Conservation (phyloP, 208 protist genomes). For the Leishmania martiniquensis region DNA sequence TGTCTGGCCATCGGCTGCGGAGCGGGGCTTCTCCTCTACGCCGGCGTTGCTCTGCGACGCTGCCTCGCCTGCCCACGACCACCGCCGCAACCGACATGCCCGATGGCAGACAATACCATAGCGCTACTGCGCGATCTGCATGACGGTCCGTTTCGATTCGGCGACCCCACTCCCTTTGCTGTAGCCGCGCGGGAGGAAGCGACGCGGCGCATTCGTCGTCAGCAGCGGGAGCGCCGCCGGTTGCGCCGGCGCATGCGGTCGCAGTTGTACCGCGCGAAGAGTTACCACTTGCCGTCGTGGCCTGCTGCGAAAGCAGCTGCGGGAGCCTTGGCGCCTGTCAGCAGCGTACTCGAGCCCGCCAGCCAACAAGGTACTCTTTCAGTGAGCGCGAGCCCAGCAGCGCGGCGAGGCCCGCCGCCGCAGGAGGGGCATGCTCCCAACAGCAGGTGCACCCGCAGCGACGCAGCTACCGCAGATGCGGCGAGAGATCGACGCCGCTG, state of each 20-base stretch:
- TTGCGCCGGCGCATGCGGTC: constrained; percentile 26
- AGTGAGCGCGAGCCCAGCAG: neutral
- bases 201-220: constrained; percentile 26
- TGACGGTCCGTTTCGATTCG: constrained; percentile 55
- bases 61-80: constrained; percentile 4
- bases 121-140: constrained; percentile 39
- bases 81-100: constrained; percentile 17
- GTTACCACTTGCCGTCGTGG: neutral
- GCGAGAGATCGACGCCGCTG: too few species aligned
- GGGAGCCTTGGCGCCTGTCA: neutral
- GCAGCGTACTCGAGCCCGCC: neutral
- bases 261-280: neutral
- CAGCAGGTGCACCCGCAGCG: neutral
- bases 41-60: constrained; percentile 17
- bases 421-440: neutral
- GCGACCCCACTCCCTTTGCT: constrained; percentile 28
- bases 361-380: neutral
- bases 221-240: constrained; percentile 23
- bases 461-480: neutral
- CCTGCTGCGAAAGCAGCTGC: neutral
- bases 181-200: constrained; percentile 24
- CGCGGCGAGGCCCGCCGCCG: neutral
- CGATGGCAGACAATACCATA: constrained; percentile 40
- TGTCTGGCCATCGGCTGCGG: constrained; percentile 12
- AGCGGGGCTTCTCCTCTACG: constrained; percentile 17